Percentiles rank a stretch among this genome's conserved stretches.
phyloP scores from a whole-genome alignment of 1,284 basidiomycete species.

The Trametes hirsuta region DNA sequence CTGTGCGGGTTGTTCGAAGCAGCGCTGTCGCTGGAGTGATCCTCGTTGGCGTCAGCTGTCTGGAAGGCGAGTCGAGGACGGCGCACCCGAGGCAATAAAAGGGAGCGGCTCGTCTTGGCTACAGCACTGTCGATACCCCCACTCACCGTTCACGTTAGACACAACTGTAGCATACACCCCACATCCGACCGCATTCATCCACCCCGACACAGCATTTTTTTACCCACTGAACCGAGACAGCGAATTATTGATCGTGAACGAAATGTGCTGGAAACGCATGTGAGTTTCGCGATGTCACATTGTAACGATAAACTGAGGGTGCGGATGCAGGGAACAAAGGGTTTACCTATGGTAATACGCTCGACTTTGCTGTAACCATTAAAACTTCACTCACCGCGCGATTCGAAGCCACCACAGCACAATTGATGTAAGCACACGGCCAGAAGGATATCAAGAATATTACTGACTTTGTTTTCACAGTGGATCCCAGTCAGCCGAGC shows the following conservation, averaged over 20 bases:
- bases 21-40: neutral
- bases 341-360: neutral
- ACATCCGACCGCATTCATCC: too few relatives aligned
- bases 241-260: neutral
- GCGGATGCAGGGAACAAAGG: neutral
- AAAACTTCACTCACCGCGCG: neutral
- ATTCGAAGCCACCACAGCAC: neutral
- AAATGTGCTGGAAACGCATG: constrained; percentile 8
- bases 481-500: neutral
- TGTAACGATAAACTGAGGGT: neutral
- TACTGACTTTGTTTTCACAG: neutral
- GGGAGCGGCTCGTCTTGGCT: too few relatives aligned
- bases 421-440: neutral
- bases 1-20: neutral
- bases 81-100: neutral
- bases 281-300: neutral
- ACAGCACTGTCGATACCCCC: too few relatives aligned
- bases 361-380: neutral
- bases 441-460: neutral
- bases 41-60: neutral
- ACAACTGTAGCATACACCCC: too few relatives aligned
- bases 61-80: neutral
- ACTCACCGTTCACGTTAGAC: too few relatives aligned
- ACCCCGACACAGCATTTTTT: too few relatives aligned
- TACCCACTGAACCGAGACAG: too few relatives aligned